Evolutionary conservation across 192 early-diverging fungal genomes (phyloP).

Genomic region (Backusella australiensis): DNA sequence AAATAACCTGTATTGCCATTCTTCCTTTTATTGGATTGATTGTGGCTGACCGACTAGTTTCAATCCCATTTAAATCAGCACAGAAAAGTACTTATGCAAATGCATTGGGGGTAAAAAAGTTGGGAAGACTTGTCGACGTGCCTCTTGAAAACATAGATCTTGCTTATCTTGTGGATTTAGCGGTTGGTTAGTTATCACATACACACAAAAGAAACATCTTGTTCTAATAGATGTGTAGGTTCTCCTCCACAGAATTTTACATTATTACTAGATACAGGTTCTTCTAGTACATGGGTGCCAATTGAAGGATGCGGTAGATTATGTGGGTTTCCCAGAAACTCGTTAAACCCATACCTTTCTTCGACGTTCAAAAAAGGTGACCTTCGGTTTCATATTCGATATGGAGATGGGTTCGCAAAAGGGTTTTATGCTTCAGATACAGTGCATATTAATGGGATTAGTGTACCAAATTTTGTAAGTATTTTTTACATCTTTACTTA

Average conservation of each 20-base stretch:
- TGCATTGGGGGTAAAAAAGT: not conserved
- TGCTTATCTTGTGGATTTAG: slow-evolving; percentile 20
- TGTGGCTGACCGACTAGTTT: not conserved
- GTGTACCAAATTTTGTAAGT: slow-evolving; percentile 18
- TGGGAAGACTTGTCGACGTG: not conserved
- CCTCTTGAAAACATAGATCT: slow-evolving; percentile 19
- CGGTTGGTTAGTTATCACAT: slow-evolving; percentile 1
- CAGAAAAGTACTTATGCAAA: not conserved
- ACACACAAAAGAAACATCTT: too few relatives aligned
- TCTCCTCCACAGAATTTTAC: slow-evolving; percentile 34
- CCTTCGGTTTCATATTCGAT: slow-evolving; percentile 21
- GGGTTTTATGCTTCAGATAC: slow-evolving; percentile 33
- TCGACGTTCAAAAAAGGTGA: slow-evolving; percentile 3
- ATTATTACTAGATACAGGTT: slow-evolving; percentile 33
- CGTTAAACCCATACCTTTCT: not conserved
- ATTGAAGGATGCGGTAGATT: slow-evolving; percentile 17
- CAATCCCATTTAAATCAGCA: not conserved
- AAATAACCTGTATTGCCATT: not conserved
- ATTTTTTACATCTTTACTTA: not conserved
- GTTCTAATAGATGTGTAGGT: slow-evolving; percentile 7
- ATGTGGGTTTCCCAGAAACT: slow-evolving; percentile 29
- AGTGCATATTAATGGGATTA: not conserved
- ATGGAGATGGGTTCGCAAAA: slow-evolving; percentile 30
- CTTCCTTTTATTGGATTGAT: not conserved
- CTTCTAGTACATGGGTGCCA: slow-evolving; percentile 37